These are phyloP conservation scores for Sphagnum magellanicum DNA, from an alignment of 228 moss, liverwort and hornwort genomes.

Conservation along the genomic window DNA sequence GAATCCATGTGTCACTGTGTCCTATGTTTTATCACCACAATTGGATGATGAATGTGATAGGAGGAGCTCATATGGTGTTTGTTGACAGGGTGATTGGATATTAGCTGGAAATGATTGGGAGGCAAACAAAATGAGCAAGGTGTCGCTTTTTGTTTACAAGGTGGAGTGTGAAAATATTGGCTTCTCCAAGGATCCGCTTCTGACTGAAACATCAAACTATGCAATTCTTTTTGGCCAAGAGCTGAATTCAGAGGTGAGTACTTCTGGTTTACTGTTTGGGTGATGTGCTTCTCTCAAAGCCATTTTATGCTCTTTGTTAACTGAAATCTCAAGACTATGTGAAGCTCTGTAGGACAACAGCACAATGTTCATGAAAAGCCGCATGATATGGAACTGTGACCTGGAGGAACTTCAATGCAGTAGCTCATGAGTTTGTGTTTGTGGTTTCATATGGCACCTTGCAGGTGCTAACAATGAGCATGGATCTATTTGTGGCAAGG, in stretches of 20 bases:
- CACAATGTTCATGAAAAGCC: too few relatives aligned
- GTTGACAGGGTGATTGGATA: conserved; percentile 83
- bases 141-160: conserved; percentile 78
- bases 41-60: too few relatives aligned
- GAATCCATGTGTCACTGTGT: background rate
- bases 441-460: background rate
- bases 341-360: too few relatives aligned
- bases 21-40: background rate
- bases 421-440: background rate
- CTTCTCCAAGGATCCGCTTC: conserved; percentile 69
- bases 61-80: too few relatives aligned
- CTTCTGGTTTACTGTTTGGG: background rate
- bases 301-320: too few relatives aligned
- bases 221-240: conserved; percentile 83
- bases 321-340: too few relatives aligned
- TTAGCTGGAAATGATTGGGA: conserved; percentile 58
- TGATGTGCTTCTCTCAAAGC: too few relatives aligned
- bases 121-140: conserved; percentile 35
- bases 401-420: background rate
- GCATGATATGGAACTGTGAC: background rate
- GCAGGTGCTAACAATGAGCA: conserved; percentile 88
- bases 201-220: conserved; percentile 91
- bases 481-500: conserved; percentile 96
- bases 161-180: conserved; percentile 89
- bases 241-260: conserved; percentile 70